These are phyloP conservation scores for Cryptococcus sp. DNA, from an alignment of 1,284 basidiomycete genomes.

Conservation along the genomic window DNA sequence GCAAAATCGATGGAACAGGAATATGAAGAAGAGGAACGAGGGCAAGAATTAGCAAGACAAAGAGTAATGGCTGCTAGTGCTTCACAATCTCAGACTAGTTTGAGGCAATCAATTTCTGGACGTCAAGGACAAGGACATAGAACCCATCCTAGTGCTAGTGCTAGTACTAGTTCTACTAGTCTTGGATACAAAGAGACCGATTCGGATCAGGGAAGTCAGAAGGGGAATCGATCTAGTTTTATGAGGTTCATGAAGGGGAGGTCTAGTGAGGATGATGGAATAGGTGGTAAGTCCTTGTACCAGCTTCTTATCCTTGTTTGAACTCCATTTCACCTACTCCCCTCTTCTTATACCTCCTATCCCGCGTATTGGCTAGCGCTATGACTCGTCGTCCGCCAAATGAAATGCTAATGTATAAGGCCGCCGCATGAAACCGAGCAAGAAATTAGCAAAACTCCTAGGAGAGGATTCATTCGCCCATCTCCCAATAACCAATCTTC, in stretches of 20 bases:
- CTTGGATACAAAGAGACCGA: slow-evolving; percentile 30
- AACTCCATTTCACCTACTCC: too few relatives aligned
- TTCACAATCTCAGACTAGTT: too few relatives aligned
- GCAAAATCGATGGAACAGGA: slow-evolving; percentile 34
- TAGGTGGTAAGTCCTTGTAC: slow-evolving; percentile 6
- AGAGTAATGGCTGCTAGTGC: too few relatives aligned
- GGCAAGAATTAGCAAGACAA: slow-evolving; percentile 13
- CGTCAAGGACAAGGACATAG: too few relatives aligned
- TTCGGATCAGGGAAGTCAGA: slow-evolving; percentile 25
- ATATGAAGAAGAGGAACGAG: slow-evolving; percentile 31
- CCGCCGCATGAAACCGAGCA: slow-evolving; percentile 18
- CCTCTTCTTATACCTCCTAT: too few relatives aligned
- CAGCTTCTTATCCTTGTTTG: too few relatives aligned
- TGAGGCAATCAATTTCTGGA: too few relatives aligned
- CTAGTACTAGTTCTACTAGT: slow-evolving; percentile 36
- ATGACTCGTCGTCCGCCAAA: neutral
- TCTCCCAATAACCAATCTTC: slow-evolving; percentile 46
- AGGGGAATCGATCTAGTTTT: slow-evolving; percentile 35
- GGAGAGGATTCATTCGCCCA: slow-evolving; percentile 58
- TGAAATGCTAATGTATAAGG: neutral
- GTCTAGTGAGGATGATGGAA: slow-evolving; percentile 30
- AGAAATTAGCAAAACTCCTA: slow-evolving; percentile 69
- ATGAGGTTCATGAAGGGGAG: slow-evolving; percentile 34
- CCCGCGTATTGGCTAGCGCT: neutral
- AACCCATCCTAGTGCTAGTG: slow-evolving; percentile 9